Percentiles rank a stretch among this genome's conserved stretches.
Evolutionary conservation across 352 stramenopile species (phyloP).

Genomic region (Phytophthora tentaculata): DNA sequence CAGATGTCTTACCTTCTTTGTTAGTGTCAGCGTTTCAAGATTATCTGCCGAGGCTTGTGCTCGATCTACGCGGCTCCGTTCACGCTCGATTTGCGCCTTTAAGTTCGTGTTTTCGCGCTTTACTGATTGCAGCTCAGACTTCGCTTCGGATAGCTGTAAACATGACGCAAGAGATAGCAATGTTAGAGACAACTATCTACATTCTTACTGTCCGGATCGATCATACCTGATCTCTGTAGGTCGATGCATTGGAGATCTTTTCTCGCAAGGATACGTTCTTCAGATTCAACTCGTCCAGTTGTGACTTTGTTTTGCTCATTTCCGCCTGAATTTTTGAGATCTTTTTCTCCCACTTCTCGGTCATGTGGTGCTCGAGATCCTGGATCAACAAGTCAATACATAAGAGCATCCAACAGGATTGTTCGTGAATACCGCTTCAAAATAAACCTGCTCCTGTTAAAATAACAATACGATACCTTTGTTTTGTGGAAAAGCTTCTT

Average conservation of each 20-base stretch:
- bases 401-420: no score
- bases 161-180: background rate
- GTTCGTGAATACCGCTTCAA: no score
- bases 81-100: slow-evolving; percentile 54
- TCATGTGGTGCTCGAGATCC: slow-evolving; percentile 69
- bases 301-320: slow-evolving; percentile 64
- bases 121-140: slow-evolving; percentile 52
- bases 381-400: no score
- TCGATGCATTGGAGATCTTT: slow-evolving; percentile 64
- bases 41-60: slow-evolving; percentile 36
- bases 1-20: slow-evolving; percentile 39
- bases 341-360: slow-evolving; percentile 83
- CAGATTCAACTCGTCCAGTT: slow-evolving; percentile 76
- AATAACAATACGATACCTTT: slow-evolving; percentile 48
- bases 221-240: slow-evolving; percentile 74
- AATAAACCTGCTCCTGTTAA: background rate
- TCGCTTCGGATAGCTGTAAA: slow-evolving; percentile 64
- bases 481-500: slow-evolving; percentile 57
- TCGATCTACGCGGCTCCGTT: slow-evolving; percentile 41
- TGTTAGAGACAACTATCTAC: slow-evolving; percentile 11
- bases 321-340: slow-evolving; percentile 73
- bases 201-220: background rate
- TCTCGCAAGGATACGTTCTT: slow-evolving; percentile 83
- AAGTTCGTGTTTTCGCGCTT: slow-evolving; percentile 58
- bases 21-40: slow-evolving; percentile 43